Evolutionary conservation across 169 alveolate species (phyloP), one percentile per base, ranked within the genome.

Genomic region (Theileria luwenshuni): DNA sequence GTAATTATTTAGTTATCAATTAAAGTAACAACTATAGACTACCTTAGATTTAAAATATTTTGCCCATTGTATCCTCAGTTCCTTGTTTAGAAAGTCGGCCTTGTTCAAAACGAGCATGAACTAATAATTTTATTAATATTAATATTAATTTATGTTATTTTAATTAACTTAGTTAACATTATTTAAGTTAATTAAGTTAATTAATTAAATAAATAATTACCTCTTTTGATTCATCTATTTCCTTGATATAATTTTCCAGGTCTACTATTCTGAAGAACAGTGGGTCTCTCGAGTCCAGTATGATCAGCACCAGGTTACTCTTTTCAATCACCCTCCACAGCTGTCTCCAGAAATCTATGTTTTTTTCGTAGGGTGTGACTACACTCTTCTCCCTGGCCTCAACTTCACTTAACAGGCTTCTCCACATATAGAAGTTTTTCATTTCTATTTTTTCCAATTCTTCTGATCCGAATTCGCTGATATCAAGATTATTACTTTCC

Each of bases 331-430:
- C 99, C 65, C 99, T 93, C 99, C 99, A 98, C 67, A 98, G 90
- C 90, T 98, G 98, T 86, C 96, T 90, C 99, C 99, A 98, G 33
- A 96, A 97, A 62, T 97, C 99, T 8, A 97, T 67, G 83, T 98
- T 98, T 90, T 96, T 97, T 84, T 98, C 99, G 83, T 92, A 98
- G 17, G 99, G 99, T 1, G 99, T 97, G 61, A 98, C 92, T 43
- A 90, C 80, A 45, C 92, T 83, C 27, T 95, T 94, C 74, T 95
- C 94, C 49, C 83, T 83, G 74, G 95, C 98, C 80, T 97, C 99
- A 28, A 86, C 58, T n/a, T 47, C 45, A 28, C 85, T 63, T 38
- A 86, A 69, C 49, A 90, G 62, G 51, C 79, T 90, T 19, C 94
- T 69, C 94, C 94, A 90, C 25, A 77, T 76, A 35, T 84, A 62